Evolutionary conservation across 2,329 filamentous ascomycete species (phyloP), one percentile per base, ranked within the genome.

Genomic region (Pseudogymnoascus sp.): DNA sequence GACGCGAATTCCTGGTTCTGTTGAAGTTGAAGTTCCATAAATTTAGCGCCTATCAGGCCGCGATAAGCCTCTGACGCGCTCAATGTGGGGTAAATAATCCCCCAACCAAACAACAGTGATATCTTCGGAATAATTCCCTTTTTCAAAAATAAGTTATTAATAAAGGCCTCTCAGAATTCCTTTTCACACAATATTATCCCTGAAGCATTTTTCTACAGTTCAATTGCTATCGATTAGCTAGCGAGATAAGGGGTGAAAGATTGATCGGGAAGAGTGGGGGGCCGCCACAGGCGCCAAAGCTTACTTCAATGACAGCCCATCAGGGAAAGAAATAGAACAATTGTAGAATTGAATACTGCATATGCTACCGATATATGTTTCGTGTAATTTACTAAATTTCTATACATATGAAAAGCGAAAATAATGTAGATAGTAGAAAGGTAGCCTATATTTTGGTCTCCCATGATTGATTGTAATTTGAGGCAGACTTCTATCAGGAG

Each of bases 11-110:
- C 15, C n/a, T 22, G 47, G 18, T 33, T 33, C 25, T 33, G 47
- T 33, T 53, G 47, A 53, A 53, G 47, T 53, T 33, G 47, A 53
- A 18, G 47, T 53, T 53, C 47, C 47, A 53, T 53, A 53, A 33
- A 53, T 53, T 53, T 53, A 53, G 47, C 47, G 47, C 47, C 28
- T 53, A 53, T 53, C 47, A 20, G 47, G 9, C 43, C 47, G 47
- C 47, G 47, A 53, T 53, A 53, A 53, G 47, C 47, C 47, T 53
- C 47, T 53, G 47, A 53, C 47, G 47, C 43, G 43, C 47, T 2
- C 47, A 53, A 53, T 53, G 47, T 53, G 47, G 43, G 47, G 47
- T 53, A 33, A 33, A 33, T 28, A 53, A 53, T 12, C 12, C n/a
- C 47, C 47, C 47, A 28, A 33, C 47, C 47, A 53, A 53, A 53